phyloP scores from a whole-genome alignment of 225 moss, liverwort and hornwort species.

The Physcomitrium patens region DNA sequence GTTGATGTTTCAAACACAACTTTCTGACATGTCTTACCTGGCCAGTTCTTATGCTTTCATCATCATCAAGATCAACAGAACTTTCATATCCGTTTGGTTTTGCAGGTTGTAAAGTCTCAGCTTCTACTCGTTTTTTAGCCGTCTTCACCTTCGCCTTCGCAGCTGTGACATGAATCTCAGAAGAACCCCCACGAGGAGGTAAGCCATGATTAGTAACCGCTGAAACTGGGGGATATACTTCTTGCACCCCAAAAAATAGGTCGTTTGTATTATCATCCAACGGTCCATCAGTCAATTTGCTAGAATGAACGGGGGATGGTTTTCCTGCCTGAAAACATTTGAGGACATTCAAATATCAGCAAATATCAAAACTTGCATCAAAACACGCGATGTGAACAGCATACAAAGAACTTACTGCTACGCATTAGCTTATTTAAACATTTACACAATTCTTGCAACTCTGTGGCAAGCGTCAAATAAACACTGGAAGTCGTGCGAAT shows the following conservation, averaged over 20 bases:
- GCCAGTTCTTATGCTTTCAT: constrained; percentile 52
- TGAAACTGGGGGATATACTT: constrained; percentile 36
- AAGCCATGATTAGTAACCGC: constrained; percentile 50
- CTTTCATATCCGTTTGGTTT: constrained; percentile 45
- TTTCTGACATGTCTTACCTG: constrained; percentile 38
- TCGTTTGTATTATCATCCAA: constrained; percentile 57
- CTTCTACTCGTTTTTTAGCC: constrained; percentile 51
- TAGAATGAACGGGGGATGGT: constrained; percentile 35
- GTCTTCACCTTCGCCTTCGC: constrained; percentile 64
- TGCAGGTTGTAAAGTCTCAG: constrained; percentile 36
- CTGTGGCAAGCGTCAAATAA: neutral
- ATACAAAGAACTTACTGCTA: neutral
- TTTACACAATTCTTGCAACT: neutral
- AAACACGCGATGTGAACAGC: neutral
- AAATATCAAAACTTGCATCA: constrained; percentile 11
- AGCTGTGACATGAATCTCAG: constrained; percentile 35
- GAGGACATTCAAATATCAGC: constrained; percentile 20
- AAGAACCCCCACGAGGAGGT: constrained; percentile 34
- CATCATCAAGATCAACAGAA: constrained; percentile 55
- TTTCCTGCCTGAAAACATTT: constrained; percentile 38
- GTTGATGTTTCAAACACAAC: neutral
- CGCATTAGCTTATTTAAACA: constrained; percentile 11
- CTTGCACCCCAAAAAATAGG: constrained; percentile 39
- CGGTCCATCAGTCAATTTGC: constrained; percentile 50
- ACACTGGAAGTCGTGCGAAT: too few species aligned